These are phyloP conservation scores for Fusarium sacchari DNA, from an alignment of 2,329 filamentous ascomycete genomes.

Conservation along the genomic window DNA sequence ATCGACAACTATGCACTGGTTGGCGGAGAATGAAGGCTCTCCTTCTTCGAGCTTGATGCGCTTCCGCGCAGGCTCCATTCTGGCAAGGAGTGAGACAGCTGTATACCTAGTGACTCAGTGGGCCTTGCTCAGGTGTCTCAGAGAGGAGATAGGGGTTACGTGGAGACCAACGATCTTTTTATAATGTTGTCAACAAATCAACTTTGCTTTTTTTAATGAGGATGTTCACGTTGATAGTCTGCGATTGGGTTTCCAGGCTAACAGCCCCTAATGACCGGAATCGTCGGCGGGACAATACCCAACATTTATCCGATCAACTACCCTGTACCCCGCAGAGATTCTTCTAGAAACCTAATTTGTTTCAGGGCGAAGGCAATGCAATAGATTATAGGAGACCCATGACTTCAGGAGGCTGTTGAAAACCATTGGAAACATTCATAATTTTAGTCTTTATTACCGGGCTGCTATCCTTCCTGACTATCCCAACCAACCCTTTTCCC, in stretches of 20 bases:
- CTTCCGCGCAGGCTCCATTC: not conserved
- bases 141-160: not conserved
- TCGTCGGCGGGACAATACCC: not conserved
- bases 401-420: fast-evolving
- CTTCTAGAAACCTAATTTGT: not conserved
- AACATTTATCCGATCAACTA: not conserved
- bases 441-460: too few relatives aligned
- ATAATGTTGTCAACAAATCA: not conserved
- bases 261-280: not conserved
- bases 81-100: not conserved
- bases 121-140: too few relatives aligned
- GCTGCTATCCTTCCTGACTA: not conserved
- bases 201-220: not conserved
- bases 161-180: not conserved
- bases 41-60: not conserved
- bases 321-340: not conserved
- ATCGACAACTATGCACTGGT: not conserved
- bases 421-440: fast-evolving
- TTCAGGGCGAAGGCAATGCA: fast-evolving
- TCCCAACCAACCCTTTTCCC: fast-evolving
- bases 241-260: not conserved
- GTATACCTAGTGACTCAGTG: not conserved
- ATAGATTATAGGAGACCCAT: not conserved
- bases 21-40: not conserved
- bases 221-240: not conserved